Percentiles rank a stretch among this genome's conserved stretches.
Evolutionary conservation across 192 early-diverging fungal genomes (phyloP).

Genomic region (Pilaira anomala): DNA sequence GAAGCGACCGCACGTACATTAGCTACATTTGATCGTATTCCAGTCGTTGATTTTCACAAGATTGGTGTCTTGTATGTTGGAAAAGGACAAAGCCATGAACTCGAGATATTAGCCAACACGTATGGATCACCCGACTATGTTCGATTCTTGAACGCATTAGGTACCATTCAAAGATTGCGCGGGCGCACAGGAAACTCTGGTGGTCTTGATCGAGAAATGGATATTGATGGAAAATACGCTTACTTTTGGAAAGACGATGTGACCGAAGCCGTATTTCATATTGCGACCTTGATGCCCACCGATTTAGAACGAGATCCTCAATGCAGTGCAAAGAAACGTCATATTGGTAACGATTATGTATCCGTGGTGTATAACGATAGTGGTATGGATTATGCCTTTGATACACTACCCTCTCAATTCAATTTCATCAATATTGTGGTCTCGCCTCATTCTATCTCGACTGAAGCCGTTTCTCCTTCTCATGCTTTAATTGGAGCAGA

Average conservation of each 20-base stretch:
- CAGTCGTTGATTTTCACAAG: slow-evolving; percentile 93
- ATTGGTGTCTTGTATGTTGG: slow-evolving; percentile 93
- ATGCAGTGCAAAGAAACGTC: slow-evolving; percentile 85
- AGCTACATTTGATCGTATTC: slow-evolving; percentile 80
- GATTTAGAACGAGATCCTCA: slow-evolving; percentile 69
- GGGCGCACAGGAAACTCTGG: slow-evolving; percentile 66
- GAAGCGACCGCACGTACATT: slow-evolving; percentile 74
- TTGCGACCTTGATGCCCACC: slow-evolving; percentile 92
- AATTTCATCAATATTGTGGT: slow-evolving; percentile 95
- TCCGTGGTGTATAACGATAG: slow-evolving; percentile 93
- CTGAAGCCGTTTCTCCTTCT: slow-evolving; percentile 18
- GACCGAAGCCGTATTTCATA: slow-evolving; percentile 89
- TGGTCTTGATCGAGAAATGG: slow-evolving; percentile 80
- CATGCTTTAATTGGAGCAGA: slow-evolving; percentile 23
- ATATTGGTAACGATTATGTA: slow-evolving; percentile 98
- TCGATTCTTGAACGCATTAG: slow-evolving; percentile 79
- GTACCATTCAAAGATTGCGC: slow-evolving; percentile 65
- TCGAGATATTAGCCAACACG: slow-evolving; percentile 83
- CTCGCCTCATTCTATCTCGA: slow-evolving; percentile 57
- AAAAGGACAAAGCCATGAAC: slow-evolving; percentile 78
- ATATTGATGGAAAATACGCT: slow-evolving; percentile 81
- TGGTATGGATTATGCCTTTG: slow-evolving; percentile 75
- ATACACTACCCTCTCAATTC: slow-evolving; percentile 91
- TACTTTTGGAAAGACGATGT: slow-evolving; percentile 83
- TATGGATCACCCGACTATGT: slow-evolving; percentile 87